Conservation (phyloP, 768 basidiomycete genomes). For the Suillus luteus region DNA sequence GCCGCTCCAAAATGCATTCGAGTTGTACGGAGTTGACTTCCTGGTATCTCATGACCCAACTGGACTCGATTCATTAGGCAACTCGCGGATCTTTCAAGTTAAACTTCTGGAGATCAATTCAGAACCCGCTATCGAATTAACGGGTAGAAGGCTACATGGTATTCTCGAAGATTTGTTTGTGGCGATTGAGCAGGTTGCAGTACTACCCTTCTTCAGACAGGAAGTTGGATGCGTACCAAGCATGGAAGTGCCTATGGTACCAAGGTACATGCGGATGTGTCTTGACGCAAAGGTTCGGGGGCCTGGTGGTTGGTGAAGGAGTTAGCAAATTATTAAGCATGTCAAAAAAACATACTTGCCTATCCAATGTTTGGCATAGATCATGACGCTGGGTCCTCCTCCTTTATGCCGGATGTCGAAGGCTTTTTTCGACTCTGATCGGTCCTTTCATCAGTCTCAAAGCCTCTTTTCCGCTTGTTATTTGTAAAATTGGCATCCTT, state of each 20-base stretch:
- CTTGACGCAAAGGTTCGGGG: constrained; percentile 56
- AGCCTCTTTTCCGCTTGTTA: constrained; percentile 6
- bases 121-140: constrained; percentile 94
- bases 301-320: constrained; percentile 13
- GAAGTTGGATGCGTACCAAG: constrained; percentile 10
- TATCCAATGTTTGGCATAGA: neutral
- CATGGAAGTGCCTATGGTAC: constrained; percentile 38
- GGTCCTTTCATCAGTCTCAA: neutral
- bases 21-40: constrained; percentile 94
- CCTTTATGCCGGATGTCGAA: neutral
- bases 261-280: constrained; percentile 69
- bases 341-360: constrained; percentile 1
- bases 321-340: neutral
- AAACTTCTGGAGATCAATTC: constrained; percentile 91
- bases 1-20: constrained; percentile 90
- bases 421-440: neutral
- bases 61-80: constrained; percentile 11
- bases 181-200: constrained; percentile 64
- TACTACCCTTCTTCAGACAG: constrained; percentile 57
- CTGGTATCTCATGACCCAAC: constrained; percentile 55
- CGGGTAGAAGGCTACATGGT: constrained; percentile 80
- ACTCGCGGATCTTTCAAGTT: constrained; percentile 47
- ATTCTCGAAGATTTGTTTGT: constrained; percentile 81
- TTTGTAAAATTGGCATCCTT: neutral
- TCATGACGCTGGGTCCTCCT: neutral